Conservation (phyloP, 2,329 filamentous ascomycete species). For the Colletotrichum euphorbiae region DNA sequence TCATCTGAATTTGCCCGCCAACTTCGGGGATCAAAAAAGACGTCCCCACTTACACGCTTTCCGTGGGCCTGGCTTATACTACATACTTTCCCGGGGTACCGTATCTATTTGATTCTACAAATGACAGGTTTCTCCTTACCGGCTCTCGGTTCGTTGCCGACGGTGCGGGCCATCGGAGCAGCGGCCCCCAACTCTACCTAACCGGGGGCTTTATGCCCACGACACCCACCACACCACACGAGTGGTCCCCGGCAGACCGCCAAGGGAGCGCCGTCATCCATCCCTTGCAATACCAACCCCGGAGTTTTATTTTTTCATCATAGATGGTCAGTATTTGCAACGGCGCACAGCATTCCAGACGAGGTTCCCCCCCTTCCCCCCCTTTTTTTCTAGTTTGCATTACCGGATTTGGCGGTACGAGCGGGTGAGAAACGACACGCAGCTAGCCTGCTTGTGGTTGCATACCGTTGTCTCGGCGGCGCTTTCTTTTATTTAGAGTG, state of each 20-base stretch:
- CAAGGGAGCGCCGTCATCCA: background rate
- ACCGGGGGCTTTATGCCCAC: background rate
- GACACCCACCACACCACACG: background rate
- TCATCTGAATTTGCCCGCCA: slow-evolving; percentile 9
- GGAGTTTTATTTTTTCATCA: slow-evolving; percentile 3
- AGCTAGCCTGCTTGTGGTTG: background rate
- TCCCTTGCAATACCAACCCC: slow-evolving; percentile 1
- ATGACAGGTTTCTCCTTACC: background rate
- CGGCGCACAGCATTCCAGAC: slow-evolving; percentile 5
- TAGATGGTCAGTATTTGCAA: background rate
- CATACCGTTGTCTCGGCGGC: slow-evolving; percentile 1
- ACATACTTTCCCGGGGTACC: background rate
- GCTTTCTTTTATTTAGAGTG: background rate
- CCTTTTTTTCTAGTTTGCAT: background rate
- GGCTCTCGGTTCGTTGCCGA: slow-evolving; percentile 19
- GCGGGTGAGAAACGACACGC: background rate
- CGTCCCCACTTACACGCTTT: background rate
- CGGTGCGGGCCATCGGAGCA: slow-evolving; percentile 10
- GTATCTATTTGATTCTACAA: background rate
- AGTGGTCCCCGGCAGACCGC: background rate
- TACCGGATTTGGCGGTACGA: slow-evolving; percentile 4
- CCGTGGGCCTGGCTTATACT: background rate
- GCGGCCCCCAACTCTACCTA: background rate
- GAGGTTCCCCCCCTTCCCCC: background rate
- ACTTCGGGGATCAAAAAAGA: slow-evolving; percentile 19